Conservation (phyloP, 495 filamentous ascomycete species). For the Penicillium odoratum region DNA sequence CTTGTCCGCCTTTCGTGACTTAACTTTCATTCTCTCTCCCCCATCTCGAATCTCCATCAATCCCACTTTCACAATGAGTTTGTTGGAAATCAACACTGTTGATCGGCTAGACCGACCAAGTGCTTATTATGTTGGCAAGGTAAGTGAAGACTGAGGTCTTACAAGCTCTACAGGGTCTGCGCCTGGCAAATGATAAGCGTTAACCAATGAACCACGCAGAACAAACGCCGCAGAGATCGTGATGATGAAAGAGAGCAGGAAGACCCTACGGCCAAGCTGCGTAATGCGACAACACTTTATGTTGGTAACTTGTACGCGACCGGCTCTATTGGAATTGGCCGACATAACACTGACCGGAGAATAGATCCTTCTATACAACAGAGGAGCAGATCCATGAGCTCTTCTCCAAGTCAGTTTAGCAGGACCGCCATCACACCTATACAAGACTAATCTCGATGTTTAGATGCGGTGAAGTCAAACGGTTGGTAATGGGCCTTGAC, state of each 20-base stretch:
- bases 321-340: not conserved
- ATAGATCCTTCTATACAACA: conserved; percentile 98
- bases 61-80: conserved; percentile 20
- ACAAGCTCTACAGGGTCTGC: not conserved
- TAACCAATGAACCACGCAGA: conserved; percentile 42
- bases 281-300: conserved; percentile 90
- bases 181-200: conserved; percentile 10
- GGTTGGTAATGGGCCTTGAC: conserved; percentile 97
- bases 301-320: conserved; percentile 87
- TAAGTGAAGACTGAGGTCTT: conserved; percentile 34
- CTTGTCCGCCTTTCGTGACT: conserved; percentile 18
- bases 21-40: conserved; percentile 3
- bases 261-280: conserved; percentile 68
- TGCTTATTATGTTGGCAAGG: conserved; percentile 79
- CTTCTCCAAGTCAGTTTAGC: conserved; percentile 69
- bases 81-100: conserved; percentile 58
- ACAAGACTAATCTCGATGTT: conserved; percentile 1
- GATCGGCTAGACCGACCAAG: conserved; percentile 87
- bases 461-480: conserved; percentile 93
- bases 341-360: conserved; percentile 29
- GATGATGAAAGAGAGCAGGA: conserved; percentile 54
- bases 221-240: conserved; percentile 63
- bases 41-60: not conserved
- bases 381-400: conserved; percentile 99
- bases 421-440: not conserved